These are phyloP conservation scores for Teunomyces tritomae DNA, from an alignment of 805 yeast species.

Conservation along the genomic window DNA sequence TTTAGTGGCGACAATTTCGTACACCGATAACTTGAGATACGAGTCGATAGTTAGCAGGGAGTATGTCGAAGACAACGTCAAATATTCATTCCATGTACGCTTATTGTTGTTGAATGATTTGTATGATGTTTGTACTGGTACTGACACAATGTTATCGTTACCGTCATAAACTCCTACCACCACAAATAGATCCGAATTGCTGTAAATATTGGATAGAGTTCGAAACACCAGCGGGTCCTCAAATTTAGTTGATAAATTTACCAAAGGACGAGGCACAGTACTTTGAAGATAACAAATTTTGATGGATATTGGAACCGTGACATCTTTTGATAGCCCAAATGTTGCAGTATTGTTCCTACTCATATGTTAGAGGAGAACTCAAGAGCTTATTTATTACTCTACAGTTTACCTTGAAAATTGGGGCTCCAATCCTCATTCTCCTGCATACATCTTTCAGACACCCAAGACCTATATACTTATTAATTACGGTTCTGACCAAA, in stretches of 20 bases:
- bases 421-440: background rate
- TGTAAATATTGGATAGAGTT: constrained; percentile 26
- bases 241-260: constrained; percentile 32
- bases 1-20: constrained; percentile 62
- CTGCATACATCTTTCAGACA: background rate
- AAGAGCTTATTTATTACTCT: too few relatives aligned
- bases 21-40: constrained; percentile 57
- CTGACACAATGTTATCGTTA: constrained; percentile 24
- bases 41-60: constrained; percentile 68
- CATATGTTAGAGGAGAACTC: constrained; percentile 5
- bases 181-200: constrained; percentile 35
- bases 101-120: constrained; percentile 29
- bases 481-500: constrained; percentile 29
- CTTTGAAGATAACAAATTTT: constrained; percentile 32
- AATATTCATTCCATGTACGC: constrained; percentile 70
- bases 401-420: background rate
- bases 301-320: constrained; percentile 29
- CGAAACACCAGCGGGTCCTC: constrained; percentile 34
- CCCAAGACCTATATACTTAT: background rate
- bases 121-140: constrained; percentile 36
- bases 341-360: constrained; percentile 24
- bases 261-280: constrained; percentile 14
- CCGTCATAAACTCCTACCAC: constrained; percentile 32
- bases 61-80: constrained; percentile 67
- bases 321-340: constrained; percentile 40